Percentiles rank a stretch among this genome's conserved stretches.
phyloP scores from a whole-genome alignment of 768 basidiomycete species.

The Hirschioporus abietinus region DNA sequence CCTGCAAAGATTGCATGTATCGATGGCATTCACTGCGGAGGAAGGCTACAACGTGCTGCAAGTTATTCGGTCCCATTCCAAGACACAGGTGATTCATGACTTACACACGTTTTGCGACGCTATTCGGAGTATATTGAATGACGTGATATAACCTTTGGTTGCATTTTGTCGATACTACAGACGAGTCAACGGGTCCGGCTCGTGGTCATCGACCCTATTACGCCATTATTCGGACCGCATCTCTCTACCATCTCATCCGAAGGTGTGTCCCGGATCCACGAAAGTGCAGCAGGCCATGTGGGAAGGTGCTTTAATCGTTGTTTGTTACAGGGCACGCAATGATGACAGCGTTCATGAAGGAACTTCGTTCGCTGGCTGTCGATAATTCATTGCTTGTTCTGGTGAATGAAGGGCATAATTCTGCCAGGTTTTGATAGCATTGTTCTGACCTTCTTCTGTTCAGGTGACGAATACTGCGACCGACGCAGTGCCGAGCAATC shows the following conservation, averaged over 20 bases:
- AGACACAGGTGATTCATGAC: conserved; percentile 26
- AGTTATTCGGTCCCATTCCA: conserved; percentile 24
- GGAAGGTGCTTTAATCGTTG: neutral
- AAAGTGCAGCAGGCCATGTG: neutral
- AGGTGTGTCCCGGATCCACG: conserved; percentile 25
- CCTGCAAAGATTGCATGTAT: conserved; percentile 55
- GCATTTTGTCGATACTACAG: conserved; percentile 5
- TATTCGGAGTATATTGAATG: neutral
- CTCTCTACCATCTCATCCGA: conserved; percentile 64
- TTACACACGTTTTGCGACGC: neutral
- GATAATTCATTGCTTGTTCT: conserved; percentile 1
- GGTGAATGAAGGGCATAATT: neutral
- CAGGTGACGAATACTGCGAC: conserved; percentile 64
- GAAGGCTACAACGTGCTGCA: conserved; percentile 47
- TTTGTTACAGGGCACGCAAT: conserved; percentile 48
- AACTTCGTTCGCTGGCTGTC: conserved; percentile 44
- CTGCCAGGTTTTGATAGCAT: neutral
- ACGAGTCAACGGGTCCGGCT: conserved; percentile 27
- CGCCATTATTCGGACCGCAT: conserved; percentile 56
- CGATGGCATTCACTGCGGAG: conserved; percentile 54
- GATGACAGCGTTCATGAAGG: conserved; percentile 68
- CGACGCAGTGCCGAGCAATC: conserved; percentile 24
- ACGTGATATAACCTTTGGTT: conserved; percentile 3
- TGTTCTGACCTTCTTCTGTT: neutral
- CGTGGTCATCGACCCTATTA: conserved; percentile 62